Evolutionary conservation across 805 yeast genomes (phyloP).

Genomic region (Yamadazyma paraphyllophila): DNA sequence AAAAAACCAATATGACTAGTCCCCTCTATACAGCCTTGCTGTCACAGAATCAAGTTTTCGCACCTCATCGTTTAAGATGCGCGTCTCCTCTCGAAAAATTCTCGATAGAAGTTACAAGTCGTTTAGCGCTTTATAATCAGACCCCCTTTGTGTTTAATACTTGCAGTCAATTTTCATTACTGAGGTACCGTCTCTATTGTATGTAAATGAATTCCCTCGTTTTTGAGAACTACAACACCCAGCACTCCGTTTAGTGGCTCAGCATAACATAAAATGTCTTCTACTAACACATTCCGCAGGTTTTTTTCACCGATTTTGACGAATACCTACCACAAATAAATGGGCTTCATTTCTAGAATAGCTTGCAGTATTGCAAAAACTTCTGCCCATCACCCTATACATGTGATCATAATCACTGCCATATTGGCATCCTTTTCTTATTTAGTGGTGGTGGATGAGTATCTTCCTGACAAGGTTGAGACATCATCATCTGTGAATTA

Average conservation of each 20-base stretch:
- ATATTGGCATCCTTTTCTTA: constrained; percentile 79
- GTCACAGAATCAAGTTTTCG: background rate
- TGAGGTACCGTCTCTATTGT: background rate
- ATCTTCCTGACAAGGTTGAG: constrained; percentile 46
- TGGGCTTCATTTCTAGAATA: constrained; percentile 4
- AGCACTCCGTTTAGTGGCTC: no score
- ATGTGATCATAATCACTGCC: constrained; percentile 69
- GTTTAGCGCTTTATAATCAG: constrained; percentile 6
- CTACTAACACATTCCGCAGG: constrained; percentile 1
- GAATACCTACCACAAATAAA: background rate
- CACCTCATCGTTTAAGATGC: constrained; percentile 7
- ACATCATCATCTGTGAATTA: constrained; percentile 19
- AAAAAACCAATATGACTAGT: background rate
- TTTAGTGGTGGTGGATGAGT: constrained; percentile 68
- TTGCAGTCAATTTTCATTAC: background rate
- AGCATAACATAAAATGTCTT: background rate
- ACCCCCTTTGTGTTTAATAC: background rate
- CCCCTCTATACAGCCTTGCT: background rate
- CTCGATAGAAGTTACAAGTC: constrained; percentile 11
- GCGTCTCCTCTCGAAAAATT: constrained; percentile 8
- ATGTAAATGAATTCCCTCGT: background rate
- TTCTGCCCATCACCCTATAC: constrained; percentile 84
- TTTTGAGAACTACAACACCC: background rate
- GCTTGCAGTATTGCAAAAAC: constrained; percentile 41
- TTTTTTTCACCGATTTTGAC: background rate